A percentile compares a stretch with the other conserved stretches of the same genome.
These are phyloP conservation scores for Daldinia bambusicola DNA, from an alignment of 495 filamentous ascomycete species.

Conservation along the genomic window DNA sequence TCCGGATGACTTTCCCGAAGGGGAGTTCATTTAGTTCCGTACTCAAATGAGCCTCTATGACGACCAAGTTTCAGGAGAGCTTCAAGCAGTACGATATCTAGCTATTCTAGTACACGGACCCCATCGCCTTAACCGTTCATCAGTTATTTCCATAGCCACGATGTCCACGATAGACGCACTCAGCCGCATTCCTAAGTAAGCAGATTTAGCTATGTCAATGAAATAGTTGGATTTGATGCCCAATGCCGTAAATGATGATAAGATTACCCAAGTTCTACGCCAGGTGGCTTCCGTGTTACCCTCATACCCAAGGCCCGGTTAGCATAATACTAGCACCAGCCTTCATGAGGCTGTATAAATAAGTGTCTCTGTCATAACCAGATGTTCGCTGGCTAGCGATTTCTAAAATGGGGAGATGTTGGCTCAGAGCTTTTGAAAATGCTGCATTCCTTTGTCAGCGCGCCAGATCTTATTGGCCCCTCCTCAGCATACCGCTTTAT, in stretches of 20 bases:
- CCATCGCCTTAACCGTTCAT: not conserved
- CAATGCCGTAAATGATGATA: not conserved
- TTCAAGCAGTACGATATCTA: not conserved
- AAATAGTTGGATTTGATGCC: not conserved
- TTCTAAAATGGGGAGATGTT: constrained; percentile 26
- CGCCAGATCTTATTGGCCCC: constrained; percentile 24
- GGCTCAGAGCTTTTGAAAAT: constrained; percentile 16
- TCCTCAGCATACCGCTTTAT: not conserved
- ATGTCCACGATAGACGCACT: not conserved
- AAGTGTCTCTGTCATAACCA: not conserved
- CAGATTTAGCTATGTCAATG: not conserved
- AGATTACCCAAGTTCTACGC: not conserved
- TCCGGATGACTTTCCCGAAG: not conserved
- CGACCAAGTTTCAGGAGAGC: not conserved
- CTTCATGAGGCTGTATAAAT: constrained; percentile 8
- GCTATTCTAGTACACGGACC: not conserved
- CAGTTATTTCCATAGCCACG: not conserved
- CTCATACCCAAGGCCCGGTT: not conserved
- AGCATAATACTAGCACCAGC: constrained; percentile 3
- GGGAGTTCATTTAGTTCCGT: not conserved
- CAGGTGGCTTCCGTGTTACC: not conserved
- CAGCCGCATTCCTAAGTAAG: not conserved
- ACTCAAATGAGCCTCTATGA: not conserved
- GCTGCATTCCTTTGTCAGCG: constrained; percentile 21
- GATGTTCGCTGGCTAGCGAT: constrained; percentile 11